Conservation (phyloP, 805 yeast species). For the Metschnikowia santaceciliae region DNA sequence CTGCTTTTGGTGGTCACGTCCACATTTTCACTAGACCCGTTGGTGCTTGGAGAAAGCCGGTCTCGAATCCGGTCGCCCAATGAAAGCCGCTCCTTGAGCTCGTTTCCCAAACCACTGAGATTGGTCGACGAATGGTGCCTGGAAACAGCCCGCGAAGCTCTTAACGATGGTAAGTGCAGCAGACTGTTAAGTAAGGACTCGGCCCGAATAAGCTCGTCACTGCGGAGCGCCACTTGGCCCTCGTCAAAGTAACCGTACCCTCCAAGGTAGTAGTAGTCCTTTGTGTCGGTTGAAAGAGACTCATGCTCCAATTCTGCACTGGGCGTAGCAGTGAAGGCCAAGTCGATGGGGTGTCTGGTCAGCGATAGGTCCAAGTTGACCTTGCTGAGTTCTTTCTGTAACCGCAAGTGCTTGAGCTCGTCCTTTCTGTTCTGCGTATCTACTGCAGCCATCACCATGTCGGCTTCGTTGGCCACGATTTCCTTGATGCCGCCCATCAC, state of each 20-base stretch:
- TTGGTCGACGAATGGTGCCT: slow-evolving; percentile 31
- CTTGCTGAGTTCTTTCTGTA: slow-evolving; percentile 33
- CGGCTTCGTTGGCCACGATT: slow-evolving; percentile 39
- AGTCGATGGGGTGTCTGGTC: slow-evolving; percentile 23
- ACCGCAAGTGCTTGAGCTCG: slow-evolving; percentile 32
- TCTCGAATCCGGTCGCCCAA: slow-evolving; percentile 39
- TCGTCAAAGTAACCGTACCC: slow-evolving; percentile 87
- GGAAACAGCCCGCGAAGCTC: slow-evolving; percentile 22
- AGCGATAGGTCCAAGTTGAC: slow-evolving; percentile 19
- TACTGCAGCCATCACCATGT: slow-evolving; percentile 25
- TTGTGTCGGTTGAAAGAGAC: slow-evolving; percentile 18
- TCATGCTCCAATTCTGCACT: slow-evolving; percentile 1
- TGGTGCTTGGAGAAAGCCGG: slow-evolving; percentile 19
- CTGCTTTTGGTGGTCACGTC: not conserved
- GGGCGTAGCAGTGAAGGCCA: slow-evolving; percentile 10
- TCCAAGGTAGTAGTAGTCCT: slow-evolving; percentile 48
- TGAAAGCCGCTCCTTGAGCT: slow-evolving; percentile 29
- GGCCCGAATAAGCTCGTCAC: slow-evolving; percentile 29
- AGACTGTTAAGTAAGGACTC: slow-evolving; percentile 28
- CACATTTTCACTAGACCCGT: not conserved
- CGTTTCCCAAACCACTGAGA: slow-evolving; percentile 15
- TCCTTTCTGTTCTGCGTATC: slow-evolving; percentile 31
- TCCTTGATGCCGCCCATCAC: slow-evolving; percentile 57
- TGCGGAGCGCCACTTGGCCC: slow-evolving; percentile 59
- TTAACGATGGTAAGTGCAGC: slow-evolving; percentile 20